A percentile compares a stretch with the other conserved stretches of the same genome.
Evolutionary conservation across 108 stramenopile genomes (phyloP).

Genomic region (Licmophora abbreviata): DNA sequence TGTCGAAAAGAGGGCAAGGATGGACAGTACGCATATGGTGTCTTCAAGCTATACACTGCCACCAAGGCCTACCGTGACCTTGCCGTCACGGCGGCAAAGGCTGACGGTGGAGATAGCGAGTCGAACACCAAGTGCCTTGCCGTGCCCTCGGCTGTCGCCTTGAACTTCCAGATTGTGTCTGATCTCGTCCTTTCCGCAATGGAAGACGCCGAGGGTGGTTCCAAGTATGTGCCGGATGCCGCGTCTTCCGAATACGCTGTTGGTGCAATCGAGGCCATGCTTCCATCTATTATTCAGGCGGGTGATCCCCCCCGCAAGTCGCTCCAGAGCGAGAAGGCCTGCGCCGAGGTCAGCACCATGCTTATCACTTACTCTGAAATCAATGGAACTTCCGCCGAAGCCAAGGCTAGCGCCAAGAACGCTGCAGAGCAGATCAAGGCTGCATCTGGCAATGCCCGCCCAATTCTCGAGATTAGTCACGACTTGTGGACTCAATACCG

Average conservation of each 20-base stretch:
- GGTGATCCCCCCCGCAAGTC: constrained; percentile 80
- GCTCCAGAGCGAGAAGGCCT: constrained; percentile 77
- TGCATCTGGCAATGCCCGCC: constrained; percentile 57
- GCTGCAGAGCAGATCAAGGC: constrained; percentile 68
- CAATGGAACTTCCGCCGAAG: constrained; percentile 65
- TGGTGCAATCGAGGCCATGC: constrained; percentile 71
- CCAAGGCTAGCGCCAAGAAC: constrained; percentile 56
- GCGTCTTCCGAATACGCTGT: constrained; percentile 81
- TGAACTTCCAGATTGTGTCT: constrained; percentile 81
- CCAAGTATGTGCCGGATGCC: constrained; percentile 86
- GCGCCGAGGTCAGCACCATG: constrained; percentile 75
- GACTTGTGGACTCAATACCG: constrained; percentile 89
- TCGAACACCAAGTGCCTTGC: constrained; percentile 84
- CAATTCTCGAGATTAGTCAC: constrained; percentile 80
- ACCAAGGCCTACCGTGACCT: constrained; percentile 86
- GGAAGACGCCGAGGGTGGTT: constrained; percentile 86
- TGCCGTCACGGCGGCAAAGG: constrained; percentile 45
- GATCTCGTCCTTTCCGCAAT: constrained; percentile 83
- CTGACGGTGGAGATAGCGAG: constrained; percentile 38
- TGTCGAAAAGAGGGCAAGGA: constrained; percentile 89
- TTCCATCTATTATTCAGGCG: constrained; percentile 76
- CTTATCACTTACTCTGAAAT: constrained; percentile 73
- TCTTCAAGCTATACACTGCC: constrained; percentile 90
- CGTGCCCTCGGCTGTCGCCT: constrained; percentile 73
- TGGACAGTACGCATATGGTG: constrained; percentile 87